phyloP scores from a whole-genome alignment of 768 basidiomycete genomes.

The Phanerochaete sordida region DNA sequence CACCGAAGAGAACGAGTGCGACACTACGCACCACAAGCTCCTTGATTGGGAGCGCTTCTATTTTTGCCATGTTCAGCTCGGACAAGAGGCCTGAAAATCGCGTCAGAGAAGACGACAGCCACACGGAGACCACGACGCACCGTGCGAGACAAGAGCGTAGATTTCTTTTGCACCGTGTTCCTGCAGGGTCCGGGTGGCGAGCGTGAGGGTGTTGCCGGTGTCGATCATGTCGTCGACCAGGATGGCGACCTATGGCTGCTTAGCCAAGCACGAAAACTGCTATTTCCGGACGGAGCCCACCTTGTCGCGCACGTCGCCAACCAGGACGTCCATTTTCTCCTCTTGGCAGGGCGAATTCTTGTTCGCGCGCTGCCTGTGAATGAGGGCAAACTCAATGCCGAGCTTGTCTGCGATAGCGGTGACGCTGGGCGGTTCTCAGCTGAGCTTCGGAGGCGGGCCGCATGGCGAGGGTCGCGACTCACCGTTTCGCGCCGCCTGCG shows the following conservation, averaged over 20 bases:
- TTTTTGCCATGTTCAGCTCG: constrained; percentile 62
- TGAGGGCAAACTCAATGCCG: constrained; percentile 91
- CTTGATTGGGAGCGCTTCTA: constrained; percentile 74
- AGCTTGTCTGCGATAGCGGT: constrained; percentile 96
- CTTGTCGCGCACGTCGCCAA: constrained; percentile 92
- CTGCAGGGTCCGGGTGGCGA: constrained; percentile 81
- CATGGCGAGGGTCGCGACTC: constrained; percentile 26
- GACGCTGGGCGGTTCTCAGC: constrained; percentile 52
- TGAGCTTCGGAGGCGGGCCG: constrained; percentile 2
- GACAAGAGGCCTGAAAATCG: constrained; percentile 65
- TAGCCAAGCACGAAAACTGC: background rate
- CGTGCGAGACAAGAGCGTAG: constrained; percentile 90
- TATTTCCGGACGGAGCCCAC: constrained; percentile 29
- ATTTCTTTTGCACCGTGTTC: constrained; percentile 88
- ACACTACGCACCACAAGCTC: constrained; percentile 71
- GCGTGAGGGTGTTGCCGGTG: constrained; percentile 81
- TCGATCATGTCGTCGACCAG: constrained; percentile 99
- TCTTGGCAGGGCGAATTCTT: constrained; percentile 64
- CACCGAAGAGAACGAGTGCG: background rate
- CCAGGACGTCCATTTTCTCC: constrained; percentile 89
- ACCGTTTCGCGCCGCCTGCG: constrained; percentile 99
- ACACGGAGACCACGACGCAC: constrained; percentile 40
- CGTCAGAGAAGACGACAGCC: background rate
- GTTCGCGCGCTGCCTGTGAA: constrained; percentile 85
- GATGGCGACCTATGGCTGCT: constrained; percentile 66